Evolutionary conservation across 2,329 filamentous ascomycete genomes (phyloP), one percentile per base, ranked within the genome.

Genomic region (Juglanconis juglandina): DNA sequence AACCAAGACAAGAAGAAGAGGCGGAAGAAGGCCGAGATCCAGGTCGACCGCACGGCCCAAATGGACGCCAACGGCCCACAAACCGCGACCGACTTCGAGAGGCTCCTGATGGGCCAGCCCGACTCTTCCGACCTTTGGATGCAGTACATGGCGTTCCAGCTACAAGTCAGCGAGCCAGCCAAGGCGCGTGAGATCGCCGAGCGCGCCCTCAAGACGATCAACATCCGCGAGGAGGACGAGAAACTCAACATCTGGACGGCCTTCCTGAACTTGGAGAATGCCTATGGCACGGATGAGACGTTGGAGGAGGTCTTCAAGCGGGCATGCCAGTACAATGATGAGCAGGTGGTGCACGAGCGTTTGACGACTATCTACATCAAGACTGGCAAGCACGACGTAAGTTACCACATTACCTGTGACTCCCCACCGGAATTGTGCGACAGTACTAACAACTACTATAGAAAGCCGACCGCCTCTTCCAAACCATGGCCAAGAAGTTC

Each of bases 71-170:
- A 93, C 67, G 94, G 94, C 0, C 95, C 95, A 2, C 92, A 96
- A 72, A 94, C 91, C 1, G 85, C 91, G 14, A 91, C 90, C 64
- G 96, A 99, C 75, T 99, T 92, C 73, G 96, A 99, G 77, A 89
- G 95, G 67, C 87, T 97, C 32, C 84, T 99, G 47, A 85, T 99
- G 30, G 91, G 92, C 59, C 90, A 96, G 72, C 92, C 95, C 2
- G 92, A 98, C 76, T 94, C 91, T n/a, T 96, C 94, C 0, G 81
- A 89, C 63, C 83, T 98, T 34, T 99, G 95, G 95, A 91, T 97
- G 58, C 86, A 91, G 66, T 99, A 99, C 77, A 98, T 99, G 92
- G 92, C 93, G n/a, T 96, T 96, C 83, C 92, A 98, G 76, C 88
- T 97, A 74, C 89, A 96, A 71, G 85, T 96, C 56, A 91, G 91